These are phyloP conservation scores for Phylloboletellus chloephorus DNA, from an alignment of 1,284 basidiomycete genomes.

Conservation along the genomic window DNA sequence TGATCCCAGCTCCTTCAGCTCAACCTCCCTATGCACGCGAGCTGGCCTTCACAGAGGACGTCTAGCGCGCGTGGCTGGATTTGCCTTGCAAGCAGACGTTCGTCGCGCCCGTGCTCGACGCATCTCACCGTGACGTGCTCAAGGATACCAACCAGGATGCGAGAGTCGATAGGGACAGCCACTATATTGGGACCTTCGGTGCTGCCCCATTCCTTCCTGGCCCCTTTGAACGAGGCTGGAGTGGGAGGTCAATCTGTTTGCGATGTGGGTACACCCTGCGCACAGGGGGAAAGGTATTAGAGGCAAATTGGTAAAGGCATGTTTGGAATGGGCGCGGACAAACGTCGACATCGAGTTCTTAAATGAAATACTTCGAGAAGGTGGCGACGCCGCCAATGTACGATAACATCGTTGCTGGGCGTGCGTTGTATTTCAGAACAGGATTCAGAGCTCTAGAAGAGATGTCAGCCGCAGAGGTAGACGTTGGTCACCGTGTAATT, in stretches of 20 bases:
- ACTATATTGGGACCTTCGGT: conserved; percentile 28
- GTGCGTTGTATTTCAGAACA: conserved; percentile 18
- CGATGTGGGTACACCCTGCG: conserved; percentile 35
- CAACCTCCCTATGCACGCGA: conserved; percentile 34
- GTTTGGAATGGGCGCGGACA: conserved; percentile 24
- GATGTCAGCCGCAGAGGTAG: conserved; percentile 11
- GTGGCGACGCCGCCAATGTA: conserved; percentile 17
- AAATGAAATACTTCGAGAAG: conserved; percentile 9
- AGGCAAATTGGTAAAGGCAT: conserved; percentile 14
- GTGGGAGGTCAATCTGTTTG: conserved; percentile 23
- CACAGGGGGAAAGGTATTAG: conserved; percentile 33
- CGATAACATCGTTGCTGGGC: conserved; percentile 14
- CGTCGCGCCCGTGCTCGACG: conserved; percentile 18
- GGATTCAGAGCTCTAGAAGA: conserved; percentile 20
- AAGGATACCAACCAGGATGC: neutral
- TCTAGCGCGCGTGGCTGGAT: conserved; percentile 33
- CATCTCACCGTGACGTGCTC: neutral
- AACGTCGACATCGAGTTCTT: conserved; percentile 14
- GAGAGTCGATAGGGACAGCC: conserved; percentile 32
- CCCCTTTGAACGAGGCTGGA: conserved; percentile 14
- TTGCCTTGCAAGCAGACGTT: conserved; percentile 25
- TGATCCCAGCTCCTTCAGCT: conserved; percentile 34
- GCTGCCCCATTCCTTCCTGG: conserved; percentile 12
- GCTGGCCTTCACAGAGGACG: conserved; percentile 25
- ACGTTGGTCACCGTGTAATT: conserved; percentile 22